These are phyloP conservation scores for Salicornia ramosissima DNA, from an alignment of 148 eudicot species.

Conservation along the genomic window DNA sequence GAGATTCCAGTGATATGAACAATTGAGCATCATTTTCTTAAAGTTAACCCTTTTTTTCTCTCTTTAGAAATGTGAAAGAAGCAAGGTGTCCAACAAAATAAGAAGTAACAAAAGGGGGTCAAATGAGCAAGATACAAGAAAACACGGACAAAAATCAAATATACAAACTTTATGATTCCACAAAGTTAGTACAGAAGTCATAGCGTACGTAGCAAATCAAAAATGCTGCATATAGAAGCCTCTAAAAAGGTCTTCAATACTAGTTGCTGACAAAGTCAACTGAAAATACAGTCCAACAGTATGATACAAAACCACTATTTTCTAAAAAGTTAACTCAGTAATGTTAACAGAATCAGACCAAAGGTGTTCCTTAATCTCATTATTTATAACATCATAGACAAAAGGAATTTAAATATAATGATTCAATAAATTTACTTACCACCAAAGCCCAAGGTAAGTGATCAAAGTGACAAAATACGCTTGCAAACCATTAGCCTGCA, in stretches of 20 bases:
- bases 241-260: too few species aligned
- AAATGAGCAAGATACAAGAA: background rate
- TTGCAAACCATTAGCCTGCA: constrained; percentile 88
- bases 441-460: constrained; percentile 87
- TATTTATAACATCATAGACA: too few species aligned
- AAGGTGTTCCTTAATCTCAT: background rate
- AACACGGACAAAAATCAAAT: background rate
- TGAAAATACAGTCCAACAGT: too few species aligned
- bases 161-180: background rate
- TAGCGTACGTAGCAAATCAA: background rate
- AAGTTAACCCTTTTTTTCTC: background rate
- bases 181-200: background rate
- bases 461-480: constrained; percentile 74
- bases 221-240: background rate
- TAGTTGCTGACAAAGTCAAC: too few species aligned
- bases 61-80: background rate
- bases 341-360: too few species aligned
- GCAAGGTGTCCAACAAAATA: background rate
- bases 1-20: background rate
- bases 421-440: constrained; percentile 42
- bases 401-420: too few species aligned
- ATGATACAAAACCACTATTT: background rate
- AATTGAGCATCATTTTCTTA: background rate
- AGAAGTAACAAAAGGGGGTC: background rate
- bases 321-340: background rate